A percentile compares a stretch with the other conserved stretches of the same genome.
Conservation (phyloP, 1,284 basidiomycete genomes). For the Cryptococcus depauperatus region DNA sequence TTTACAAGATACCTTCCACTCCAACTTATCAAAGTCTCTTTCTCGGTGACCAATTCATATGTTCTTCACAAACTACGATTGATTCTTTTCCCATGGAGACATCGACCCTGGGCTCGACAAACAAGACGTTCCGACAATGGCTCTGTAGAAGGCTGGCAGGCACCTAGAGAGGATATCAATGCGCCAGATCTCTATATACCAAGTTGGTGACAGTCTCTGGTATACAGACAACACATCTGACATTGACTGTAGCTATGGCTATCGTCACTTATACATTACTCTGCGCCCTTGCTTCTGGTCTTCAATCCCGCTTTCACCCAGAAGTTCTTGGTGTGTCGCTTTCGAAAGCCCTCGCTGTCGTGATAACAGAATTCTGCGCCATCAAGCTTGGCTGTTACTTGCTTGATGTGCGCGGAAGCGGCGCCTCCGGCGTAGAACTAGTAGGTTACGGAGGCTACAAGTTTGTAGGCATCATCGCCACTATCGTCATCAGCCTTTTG, state of each 20-base stretch:
- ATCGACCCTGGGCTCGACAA: conserved; percentile 70
- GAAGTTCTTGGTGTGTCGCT: conserved; percentile 80
- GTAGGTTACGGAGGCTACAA: conserved; percentile 87
- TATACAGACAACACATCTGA: background rate
- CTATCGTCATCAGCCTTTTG: conserved; percentile 39
- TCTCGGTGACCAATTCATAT: conserved; percentile 95
- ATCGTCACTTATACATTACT: conserved; percentile 92
- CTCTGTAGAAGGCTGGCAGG: conserved; percentile 64
- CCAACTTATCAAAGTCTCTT: conserved; percentile 78
- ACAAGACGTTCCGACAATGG: conserved; percentile 50
- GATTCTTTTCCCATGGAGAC: conserved; percentile 92
- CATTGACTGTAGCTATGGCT: conserved; percentile 67
- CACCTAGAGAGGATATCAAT: conserved; percentile 91
- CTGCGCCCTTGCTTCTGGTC: conserved; percentile 72
- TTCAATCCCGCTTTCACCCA: conserved; percentile 78
- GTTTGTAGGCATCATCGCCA: conserved; percentile 65
- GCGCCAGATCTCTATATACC: conserved; percentile 96
- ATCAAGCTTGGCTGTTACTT: conserved; percentile 88
- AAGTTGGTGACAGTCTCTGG: conserved; percentile 50
- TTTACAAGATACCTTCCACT: conserved; percentile 68
- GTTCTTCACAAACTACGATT: conserved; percentile 84
- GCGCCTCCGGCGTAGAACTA: conserved; percentile 57
- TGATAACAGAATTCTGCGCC: conserved; percentile 75
- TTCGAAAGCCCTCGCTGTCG: conserved; percentile 69
- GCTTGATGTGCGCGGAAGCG: conserved; percentile 67